These are phyloP conservation scores for Podaxis mareebaensis DNA, from an alignment of 768 basidiomycete genomes.

Conservation along the genomic window DNA sequence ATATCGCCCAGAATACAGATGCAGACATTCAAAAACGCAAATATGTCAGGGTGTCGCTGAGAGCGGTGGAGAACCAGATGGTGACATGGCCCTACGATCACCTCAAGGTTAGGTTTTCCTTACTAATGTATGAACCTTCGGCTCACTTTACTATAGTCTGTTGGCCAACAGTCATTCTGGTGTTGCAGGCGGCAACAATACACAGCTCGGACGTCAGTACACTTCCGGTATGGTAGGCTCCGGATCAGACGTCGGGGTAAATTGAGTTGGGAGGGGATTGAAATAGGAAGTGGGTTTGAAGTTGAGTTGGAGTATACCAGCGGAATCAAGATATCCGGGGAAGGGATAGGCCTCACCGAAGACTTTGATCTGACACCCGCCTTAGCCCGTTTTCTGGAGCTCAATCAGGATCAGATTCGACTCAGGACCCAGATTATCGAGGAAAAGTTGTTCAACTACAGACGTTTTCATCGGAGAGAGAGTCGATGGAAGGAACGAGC, in stretches of 20 bases:
- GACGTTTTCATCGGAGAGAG: slow-evolving; percentile 48
- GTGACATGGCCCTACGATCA: slow-evolving; percentile 69
- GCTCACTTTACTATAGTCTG: slow-evolving; percentile 33
- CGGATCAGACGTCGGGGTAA: slow-evolving; percentile 54
- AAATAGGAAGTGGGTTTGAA: slow-evolving; percentile 71
- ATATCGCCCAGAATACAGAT: slow-evolving; percentile 62
- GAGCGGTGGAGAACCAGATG: slow-evolving; percentile 63
- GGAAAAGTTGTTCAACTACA: slow-evolving; percentile 49
- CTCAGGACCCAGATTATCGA: slow-evolving; percentile 44
- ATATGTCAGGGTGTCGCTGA: slow-evolving; percentile 60
- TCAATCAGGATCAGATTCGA: slow-evolving; percentile 55
- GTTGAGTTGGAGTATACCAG: slow-evolving; percentile 59
- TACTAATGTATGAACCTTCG: neutral
- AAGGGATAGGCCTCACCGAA: slow-evolving; percentile 61
- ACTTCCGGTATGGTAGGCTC: slow-evolving; percentile 49
- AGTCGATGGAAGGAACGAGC: slow-evolving; percentile 50
- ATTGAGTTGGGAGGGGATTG: slow-evolving; percentile 49
- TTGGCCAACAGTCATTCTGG: slow-evolving; percentile 46
- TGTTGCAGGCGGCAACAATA: slow-evolving; percentile 50
- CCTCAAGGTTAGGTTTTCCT: slow-evolving; percentile 33
- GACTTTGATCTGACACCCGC: slow-evolving; percentile 63
- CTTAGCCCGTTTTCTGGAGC: slow-evolving; percentile 62
- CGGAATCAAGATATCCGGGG: slow-evolving; percentile 46
- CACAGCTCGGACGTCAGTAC: slow-evolving; percentile 45
- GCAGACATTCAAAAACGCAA: slow-evolving; percentile 48